These are phyloP conservation scores for Caloboletus inedulis DNA, from an alignment of 1,284 basidiomycete genomes.

Conservation along the genomic window DNA sequence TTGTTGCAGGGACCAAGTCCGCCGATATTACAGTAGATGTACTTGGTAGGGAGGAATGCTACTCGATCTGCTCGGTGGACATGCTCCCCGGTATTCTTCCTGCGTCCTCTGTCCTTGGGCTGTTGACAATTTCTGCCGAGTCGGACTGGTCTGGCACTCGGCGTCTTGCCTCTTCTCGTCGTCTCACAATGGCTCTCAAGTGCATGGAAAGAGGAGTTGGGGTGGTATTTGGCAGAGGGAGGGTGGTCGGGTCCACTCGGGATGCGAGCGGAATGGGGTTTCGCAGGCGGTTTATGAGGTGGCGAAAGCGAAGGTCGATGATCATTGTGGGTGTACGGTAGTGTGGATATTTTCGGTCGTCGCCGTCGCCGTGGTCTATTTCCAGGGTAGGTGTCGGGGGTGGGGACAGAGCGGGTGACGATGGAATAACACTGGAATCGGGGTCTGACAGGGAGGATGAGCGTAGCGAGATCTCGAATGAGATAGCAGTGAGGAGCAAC, in stretches of 20 bases:
- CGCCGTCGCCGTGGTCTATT: conserved; percentile 20
- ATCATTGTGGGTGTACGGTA: conserved; percentile 43
- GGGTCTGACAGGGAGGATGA: conserved; percentile 33
- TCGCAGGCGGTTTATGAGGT: conserved; percentile 53
- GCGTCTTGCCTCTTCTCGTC: conserved; percentile 41
- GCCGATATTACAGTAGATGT: conserved; percentile 24
- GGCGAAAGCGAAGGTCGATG: conserved; percentile 55
- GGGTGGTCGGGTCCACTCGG: conserved; percentile 34
- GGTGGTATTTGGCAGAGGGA: conserved; percentile 64
- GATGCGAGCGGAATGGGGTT: conserved; percentile 45
- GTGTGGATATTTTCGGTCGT: conserved; percentile 23
- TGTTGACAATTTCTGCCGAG: conserved; percentile 19
- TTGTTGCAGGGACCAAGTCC: conserved; percentile 7
- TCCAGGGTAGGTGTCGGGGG: conserved; percentile 24
- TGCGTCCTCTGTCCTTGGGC: conserved; percentile 17
- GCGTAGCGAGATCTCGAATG: conserved; percentile 55
- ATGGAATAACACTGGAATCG: conserved; percentile 24
- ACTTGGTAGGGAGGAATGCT: conserved; percentile 20
- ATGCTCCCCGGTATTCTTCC: conserved; percentile 44
- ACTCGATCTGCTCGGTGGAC: conserved; percentile 34
- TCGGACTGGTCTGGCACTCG: conserved; percentile 31
- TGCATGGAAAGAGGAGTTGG: conserved; percentile 48
- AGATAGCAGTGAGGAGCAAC: conserved; percentile 58
- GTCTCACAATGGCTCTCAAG: conserved; percentile 50
- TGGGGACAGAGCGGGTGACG: conserved; percentile 21